Percentiles rank a stretch among this genome's conserved stretches.
phyloP scores from a whole-genome alignment of 805 yeast species.

The Sugiyamaella boreocaroliniensis region DNA sequence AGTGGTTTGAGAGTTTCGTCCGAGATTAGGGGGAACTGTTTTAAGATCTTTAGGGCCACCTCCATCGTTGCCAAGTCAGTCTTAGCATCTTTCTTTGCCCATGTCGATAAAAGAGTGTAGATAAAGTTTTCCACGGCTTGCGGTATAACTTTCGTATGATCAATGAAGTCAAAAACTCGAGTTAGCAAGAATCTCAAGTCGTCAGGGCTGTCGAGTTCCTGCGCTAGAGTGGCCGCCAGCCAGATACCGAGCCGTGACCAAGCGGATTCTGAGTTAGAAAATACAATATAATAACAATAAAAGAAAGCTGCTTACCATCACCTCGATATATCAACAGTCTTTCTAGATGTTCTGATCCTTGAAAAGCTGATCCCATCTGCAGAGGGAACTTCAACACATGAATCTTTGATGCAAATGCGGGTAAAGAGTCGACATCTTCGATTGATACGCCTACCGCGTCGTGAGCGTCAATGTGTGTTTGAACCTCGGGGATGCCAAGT shows the following conservation, averaged over 20 bases:
- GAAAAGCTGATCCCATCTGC: conserved; percentile 19
- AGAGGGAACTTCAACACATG: conserved; percentile 15
- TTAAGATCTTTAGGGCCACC: background rate
- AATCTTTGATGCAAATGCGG: conserved; percentile 13
- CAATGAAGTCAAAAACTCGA: conserved; percentile 5
- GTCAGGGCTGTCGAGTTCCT: conserved; percentile 2
- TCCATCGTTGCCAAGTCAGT: background rate
- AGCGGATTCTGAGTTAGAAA: conserved; percentile 1
- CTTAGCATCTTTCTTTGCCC: conserved; percentile 2
- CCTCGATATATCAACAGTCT: conserved; percentile 14
- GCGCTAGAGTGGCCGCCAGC: conserved; percentile 7
- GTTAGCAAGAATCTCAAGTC: conserved; percentile 3
- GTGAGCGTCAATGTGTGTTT: background rate
- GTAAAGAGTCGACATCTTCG: conserved; percentile 8
- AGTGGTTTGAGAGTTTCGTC: background rate
- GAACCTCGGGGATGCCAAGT: conserved; percentile 6
- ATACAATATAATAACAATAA: background rate
- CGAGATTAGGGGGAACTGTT: background rate
- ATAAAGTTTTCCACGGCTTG: conserved; percentile 17
- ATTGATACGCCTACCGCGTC: background rate
- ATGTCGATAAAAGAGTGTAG: conserved; percentile 2
- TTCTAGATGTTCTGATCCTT: conserved; percentile 9
- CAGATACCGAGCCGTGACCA: conserved; percentile 19
- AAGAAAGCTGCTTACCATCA: conserved; percentile 4
- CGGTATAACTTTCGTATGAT: conserved; percentile 13